Evolutionary conservation across 2,329 filamentous ascomycete species (phyloP).

Genomic region (Ceratocystis eucalypticola): DNA sequence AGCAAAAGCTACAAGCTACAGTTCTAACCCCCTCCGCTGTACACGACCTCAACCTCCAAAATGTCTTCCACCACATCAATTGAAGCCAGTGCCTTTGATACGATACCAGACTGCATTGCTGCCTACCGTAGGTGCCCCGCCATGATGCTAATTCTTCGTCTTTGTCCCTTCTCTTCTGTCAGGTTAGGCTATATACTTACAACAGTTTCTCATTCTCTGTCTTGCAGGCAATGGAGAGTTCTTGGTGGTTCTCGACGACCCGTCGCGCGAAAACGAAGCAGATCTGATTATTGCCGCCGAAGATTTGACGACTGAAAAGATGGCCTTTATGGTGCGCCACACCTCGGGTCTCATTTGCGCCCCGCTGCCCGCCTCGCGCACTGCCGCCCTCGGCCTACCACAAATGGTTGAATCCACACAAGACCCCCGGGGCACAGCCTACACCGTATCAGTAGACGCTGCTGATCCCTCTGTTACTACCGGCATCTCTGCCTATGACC

Average conservation of each 20-base stretch:
- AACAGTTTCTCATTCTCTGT: slow-evolving; percentile 16
- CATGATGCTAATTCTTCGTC: neutral
- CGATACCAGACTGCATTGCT: slow-evolving; percentile 49
- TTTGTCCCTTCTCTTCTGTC: neutral
- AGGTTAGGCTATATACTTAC: neutral
- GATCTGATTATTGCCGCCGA: slow-evolving; percentile 91
- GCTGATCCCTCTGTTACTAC: slow-evolving; percentile 61
- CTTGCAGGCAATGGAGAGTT: slow-evolving; percentile 64
- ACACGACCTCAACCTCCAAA: slow-evolving; percentile 16
- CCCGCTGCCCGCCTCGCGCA: slow-evolving; percentile 57
- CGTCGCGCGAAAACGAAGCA: slow-evolving; percentile 91
- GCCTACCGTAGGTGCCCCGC: slow-evolving; percentile 43
- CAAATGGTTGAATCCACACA: slow-evolving; percentile 69
- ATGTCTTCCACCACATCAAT: slow-evolving; percentile 41
- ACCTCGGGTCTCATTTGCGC: slow-evolving; percentile 85
- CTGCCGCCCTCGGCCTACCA: slow-evolving; percentile 60
- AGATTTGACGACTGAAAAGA: slow-evolving; percentile 72
- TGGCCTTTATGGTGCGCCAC: slow-evolving; percentile 91
- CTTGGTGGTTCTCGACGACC: slow-evolving; percentile 87
- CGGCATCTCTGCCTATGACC: slow-evolving; percentile 80
- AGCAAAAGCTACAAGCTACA: neutral
- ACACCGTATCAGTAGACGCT: slow-evolving; percentile 80
- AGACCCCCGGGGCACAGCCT: slow-evolving; percentile 83
- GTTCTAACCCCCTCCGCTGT: neutral
- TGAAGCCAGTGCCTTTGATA: slow-evolving; percentile 44